These are phyloP conservation scores for Pachysandra terminalis DNA, from an alignment of 164 flowering plant species.

Conservation along the genomic window DNA sequence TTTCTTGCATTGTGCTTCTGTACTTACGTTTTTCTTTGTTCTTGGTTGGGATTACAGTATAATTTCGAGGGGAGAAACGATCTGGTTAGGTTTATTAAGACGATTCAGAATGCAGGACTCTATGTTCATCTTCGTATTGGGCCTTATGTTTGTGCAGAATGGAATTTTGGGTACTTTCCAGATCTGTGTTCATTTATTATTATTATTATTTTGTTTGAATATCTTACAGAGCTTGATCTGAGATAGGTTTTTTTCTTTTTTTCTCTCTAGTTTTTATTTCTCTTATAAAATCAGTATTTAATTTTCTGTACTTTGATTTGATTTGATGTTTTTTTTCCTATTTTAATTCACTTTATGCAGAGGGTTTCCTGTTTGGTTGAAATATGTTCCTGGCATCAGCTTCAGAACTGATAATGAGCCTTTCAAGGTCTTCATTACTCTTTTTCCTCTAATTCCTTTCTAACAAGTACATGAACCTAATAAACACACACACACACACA, in stretches of 20 bases:
- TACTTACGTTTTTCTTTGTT: constrained; percentile 2
- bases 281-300: too few species aligned
- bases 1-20: not conserved
- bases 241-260: not conserved
- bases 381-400: constrained; percentile 85
- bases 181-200: constrained; percentile 4
- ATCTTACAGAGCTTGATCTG: constrained; percentile 1
- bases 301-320: too few species aligned
- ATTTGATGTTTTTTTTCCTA: not conserved
- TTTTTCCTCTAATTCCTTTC: too few species aligned
- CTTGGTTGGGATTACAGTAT: constrained; percentile 46
- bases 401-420: constrained; percentile 92
- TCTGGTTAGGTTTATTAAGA: constrained; percentile 72
- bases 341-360: constrained; percentile 35
- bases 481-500: not conserved
- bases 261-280: not conserved
- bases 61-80: constrained; percentile 84
- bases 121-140: constrained; percentile 87
- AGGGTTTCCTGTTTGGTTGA: constrained; percentile 90
- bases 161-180: constrained; percentile 74
- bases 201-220: too few species aligned
- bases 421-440: constrained; percentile 56
- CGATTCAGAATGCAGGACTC: constrained; percentile 72
- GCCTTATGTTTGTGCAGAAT: constrained; percentile 89
- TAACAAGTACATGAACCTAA: too few species aligned